Evolutionary conservation across 148 eudicot species (phyloP), one percentile per base, ranked within the genome.

Genomic region (Drosera capensis): DNA sequence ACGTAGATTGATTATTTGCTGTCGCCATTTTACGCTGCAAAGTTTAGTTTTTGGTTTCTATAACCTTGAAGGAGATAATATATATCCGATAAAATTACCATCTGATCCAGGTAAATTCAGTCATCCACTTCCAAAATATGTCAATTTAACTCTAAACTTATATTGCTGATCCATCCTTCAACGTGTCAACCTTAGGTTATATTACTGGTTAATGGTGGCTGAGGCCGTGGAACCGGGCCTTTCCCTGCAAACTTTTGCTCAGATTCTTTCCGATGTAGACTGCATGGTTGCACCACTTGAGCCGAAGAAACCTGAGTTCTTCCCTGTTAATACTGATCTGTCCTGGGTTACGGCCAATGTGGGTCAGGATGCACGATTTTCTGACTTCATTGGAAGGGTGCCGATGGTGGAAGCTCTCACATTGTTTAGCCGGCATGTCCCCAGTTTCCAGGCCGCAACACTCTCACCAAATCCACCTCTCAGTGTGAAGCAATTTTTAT

Each of bases 1-100:
- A 82, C 93, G 86, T 82, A 82, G 78, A 66, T 67, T 61, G 61
- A 4, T 37, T 67, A 51, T 71, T 48, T 54, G 45, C 31, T 4
- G 51, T 64, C 38, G 31, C 64, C 24, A 37, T 48, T 43, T 57
- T 65, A 57, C 58, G 58, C 65, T 52, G 64, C 54, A 43, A 57
- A 44, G 48, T 47, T 66, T 50, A 14, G 55, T 47, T 46, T 60
- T 37, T 23, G 30, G 56, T 63, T 52, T 47, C 52, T 43, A 61
- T 51, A 52, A 53, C n/a, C 38, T 34, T 34, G 5, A 11, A 34
- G 38, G 9, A 34, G 38, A 28, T 15, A 5, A 11, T 9, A 50
- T 45, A 52, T 57, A 58, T 43, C 65, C 23, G 65, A 52, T 48
- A 47, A 59, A 61, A 46, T 46, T 45, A 43, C 51, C 25, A 46